Conservation (phyloP, 2,329 filamentous ascomycete species). For the Apiospora kogelbergensis region DNA sequence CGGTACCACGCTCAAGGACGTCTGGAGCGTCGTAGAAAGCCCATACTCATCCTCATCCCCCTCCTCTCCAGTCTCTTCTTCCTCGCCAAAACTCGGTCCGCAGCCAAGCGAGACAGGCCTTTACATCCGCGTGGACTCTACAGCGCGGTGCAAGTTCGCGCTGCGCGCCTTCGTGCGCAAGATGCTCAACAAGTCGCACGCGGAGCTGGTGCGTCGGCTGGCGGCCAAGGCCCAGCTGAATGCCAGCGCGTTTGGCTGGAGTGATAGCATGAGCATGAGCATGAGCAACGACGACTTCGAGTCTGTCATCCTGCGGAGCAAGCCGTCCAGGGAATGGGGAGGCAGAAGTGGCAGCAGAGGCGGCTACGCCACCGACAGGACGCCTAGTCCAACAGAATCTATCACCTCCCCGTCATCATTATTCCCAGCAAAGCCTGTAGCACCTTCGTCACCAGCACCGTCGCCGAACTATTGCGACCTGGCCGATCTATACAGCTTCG, state of each 20-base stretch:
- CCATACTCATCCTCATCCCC: background rate
- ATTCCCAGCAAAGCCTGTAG: background rate
- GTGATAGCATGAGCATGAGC: background rate
- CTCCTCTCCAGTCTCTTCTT: background rate
- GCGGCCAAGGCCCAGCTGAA: background rate
- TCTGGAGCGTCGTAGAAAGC: background rate
- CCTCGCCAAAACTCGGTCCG: background rate
- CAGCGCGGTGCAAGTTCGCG: background rate
- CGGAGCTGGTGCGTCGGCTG: background rate
- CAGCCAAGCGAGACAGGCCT: background rate
- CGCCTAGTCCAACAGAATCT: background rate
- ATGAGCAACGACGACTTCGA: constrained; percentile 7
- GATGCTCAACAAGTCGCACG: background rate
- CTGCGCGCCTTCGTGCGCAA: background rate
- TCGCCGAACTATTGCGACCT: background rate
- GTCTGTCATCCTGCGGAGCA: background rate
- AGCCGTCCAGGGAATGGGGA: constrained; percentile 1
- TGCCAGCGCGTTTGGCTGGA: background rate
- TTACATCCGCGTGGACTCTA: background rate
- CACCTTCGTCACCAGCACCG: background rate
- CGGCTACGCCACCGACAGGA: background rate
- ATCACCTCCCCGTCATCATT: background rate
- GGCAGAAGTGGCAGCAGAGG: background rate
- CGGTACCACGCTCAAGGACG: background rate
- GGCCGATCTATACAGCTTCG: background rate